These are phyloP conservation scores for Plasmodium blacklocki DNA, from an alignment of 169 alveolate genomes.

Conservation along the genomic window DNA sequence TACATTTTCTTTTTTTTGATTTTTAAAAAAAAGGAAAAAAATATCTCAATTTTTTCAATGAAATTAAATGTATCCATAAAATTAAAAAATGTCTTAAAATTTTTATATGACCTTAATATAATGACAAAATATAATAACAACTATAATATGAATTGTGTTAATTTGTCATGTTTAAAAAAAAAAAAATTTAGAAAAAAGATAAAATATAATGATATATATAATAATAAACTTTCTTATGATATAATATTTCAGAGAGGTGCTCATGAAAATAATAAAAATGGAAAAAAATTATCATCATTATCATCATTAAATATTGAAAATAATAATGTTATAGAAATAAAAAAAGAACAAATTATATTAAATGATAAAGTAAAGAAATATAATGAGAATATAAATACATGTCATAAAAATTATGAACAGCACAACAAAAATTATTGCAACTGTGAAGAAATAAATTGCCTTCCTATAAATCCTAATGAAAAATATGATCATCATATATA, in stretches of 20 bases:
- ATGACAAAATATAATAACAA: constrained; percentile 10
- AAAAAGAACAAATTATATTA: too few species aligned
- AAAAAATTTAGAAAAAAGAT: neutral
- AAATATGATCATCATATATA: neutral
- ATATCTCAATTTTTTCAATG: constrained; percentile 35
- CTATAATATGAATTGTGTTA: neutral
- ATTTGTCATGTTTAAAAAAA: constrained; percentile 14
- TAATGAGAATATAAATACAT: neutral
- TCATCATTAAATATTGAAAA: too few species aligned
- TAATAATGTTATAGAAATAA: too few species aligned
- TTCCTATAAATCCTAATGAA: neutral
- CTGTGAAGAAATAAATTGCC: too few species aligned
- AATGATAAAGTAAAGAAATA: neutral
- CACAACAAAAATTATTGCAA: neutral
- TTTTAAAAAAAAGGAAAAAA: constrained; percentile 29
- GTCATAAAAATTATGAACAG: neutral
- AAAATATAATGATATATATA: neutral
- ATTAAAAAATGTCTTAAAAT: constrained; percentile 38
- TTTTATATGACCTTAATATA: constrained; percentile 18
- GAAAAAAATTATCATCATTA: neutral
- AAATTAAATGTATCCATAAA: constrained; percentile 42
- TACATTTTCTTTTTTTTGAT: constrained; percentile 55
- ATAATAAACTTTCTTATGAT: too few species aligned
- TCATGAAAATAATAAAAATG: constrained; percentile 27
- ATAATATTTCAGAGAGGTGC: constrained; percentile 6